These are phyloP conservation scores for Phyllosticta paracitricarpa DNA, from an alignment of 2,329 filamentous ascomycete species.

Conservation along the genomic window DNA sequence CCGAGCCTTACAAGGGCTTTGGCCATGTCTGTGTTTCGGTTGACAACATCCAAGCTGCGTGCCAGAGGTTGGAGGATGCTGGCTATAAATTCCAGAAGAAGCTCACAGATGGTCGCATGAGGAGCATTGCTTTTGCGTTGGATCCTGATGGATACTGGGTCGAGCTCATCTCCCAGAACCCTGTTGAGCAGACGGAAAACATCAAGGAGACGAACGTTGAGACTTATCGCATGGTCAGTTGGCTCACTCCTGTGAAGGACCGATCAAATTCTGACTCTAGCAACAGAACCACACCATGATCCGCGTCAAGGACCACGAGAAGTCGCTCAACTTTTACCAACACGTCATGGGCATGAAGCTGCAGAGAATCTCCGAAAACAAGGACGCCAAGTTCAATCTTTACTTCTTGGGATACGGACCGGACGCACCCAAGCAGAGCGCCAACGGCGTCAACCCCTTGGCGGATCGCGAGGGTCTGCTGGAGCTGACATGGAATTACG, in stretches of 20 bases:
- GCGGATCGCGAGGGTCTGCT: conserved; percentile 71
- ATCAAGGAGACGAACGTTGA: conserved; percentile 61
- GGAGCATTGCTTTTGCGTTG: conserved; percentile 75
- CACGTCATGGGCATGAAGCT: conserved; percentile 84
- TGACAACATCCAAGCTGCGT: conserved; percentile 70
- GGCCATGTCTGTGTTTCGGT: conserved; percentile 72
- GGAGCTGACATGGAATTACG: conserved; percentile 78
- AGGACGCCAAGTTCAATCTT: conserved; percentile 68
- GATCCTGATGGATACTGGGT: conserved; percentile 71
- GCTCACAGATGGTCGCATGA: conserved; percentile 60
- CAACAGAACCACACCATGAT: conserved; percentile 82
- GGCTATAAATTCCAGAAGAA: conserved; percentile 96
- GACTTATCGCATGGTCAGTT: conserved; percentile 58
- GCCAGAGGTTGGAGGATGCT: conserved; percentile 77
- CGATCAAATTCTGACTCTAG: neutral
- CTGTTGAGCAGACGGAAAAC: conserved; percentile 59
- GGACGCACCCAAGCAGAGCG: conserved; percentile 38
- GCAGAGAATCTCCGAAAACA: conserved; percentile 60
- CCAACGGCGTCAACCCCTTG: conserved; percentile 47
- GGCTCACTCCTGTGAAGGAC: conserved; percentile 33
- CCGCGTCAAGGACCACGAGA: conserved; percentile 61
- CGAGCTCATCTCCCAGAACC: conserved; percentile 67
- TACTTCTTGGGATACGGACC: conserved; percentile 79
- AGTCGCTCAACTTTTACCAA: conserved; percentile 44
- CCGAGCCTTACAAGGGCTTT: conserved; percentile 72